A percentile compares a stretch with the other conserved stretches of the same genome.
Evolutionary conservation across 2,329 filamentous ascomycete species (phyloP).

Genomic region (Aspergillus alliaceus): DNA sequence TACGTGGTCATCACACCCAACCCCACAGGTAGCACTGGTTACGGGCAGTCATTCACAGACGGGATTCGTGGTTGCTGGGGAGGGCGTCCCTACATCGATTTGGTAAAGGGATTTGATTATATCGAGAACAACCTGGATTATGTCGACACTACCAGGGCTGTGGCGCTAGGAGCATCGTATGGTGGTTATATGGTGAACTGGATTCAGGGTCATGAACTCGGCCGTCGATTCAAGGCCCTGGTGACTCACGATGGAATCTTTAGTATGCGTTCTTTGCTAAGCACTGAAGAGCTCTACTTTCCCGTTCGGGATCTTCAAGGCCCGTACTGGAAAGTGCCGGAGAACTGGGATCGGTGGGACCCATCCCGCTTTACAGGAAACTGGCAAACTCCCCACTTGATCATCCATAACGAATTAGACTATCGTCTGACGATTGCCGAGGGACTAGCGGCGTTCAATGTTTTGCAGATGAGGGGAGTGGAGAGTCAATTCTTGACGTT

Average conservation of each 20-base stretch:
- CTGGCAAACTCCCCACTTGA: slow-evolving; percentile 84
- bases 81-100: slow-evolving; percentile 55
- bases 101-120: slow-evolving; percentile 55
- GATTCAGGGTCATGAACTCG: slow-evolving; percentile 56
- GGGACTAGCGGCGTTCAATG: slow-evolving; percentile 81
- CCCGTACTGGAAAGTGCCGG: slow-evolving; percentile 50
- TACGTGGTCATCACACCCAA: slow-evolving; percentile 62
- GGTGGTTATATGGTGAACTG: slow-evolving; percentile 64
- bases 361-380: slow-evolving; percentile 58
- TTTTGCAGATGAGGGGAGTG: slow-evolving; percentile 72
- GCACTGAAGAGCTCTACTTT: slow-evolving; percentile 57
- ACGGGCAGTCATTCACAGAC: slow-evolving; percentile 56
- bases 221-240: slow-evolving; percentile 57
- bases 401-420: slow-evolving; percentile 88
- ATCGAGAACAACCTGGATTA: slow-evolving; percentile 52
- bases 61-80: slow-evolving; percentile 55
- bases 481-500: slow-evolving; percentile 79
- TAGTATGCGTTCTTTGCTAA: slow-evolving; percentile 45
- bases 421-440: slow-evolving; percentile 85
- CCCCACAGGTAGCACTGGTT: slow-evolving; percentile 59
- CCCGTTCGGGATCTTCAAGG: slow-evolving; percentile 54
- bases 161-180: slow-evolving; percentile 55
- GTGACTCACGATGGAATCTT: slow-evolving; percentile 56
- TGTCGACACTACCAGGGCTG: slow-evolving; percentile 54
- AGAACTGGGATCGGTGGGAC: slow-evolving; percentile 59